A percentile compares a stretch with the other conserved stretches of the same genome.
Evolutionary conservation across 2,329 filamentous ascomycete genomes (phyloP).

Genomic region (Ascocoryne sarcoides): DNA sequence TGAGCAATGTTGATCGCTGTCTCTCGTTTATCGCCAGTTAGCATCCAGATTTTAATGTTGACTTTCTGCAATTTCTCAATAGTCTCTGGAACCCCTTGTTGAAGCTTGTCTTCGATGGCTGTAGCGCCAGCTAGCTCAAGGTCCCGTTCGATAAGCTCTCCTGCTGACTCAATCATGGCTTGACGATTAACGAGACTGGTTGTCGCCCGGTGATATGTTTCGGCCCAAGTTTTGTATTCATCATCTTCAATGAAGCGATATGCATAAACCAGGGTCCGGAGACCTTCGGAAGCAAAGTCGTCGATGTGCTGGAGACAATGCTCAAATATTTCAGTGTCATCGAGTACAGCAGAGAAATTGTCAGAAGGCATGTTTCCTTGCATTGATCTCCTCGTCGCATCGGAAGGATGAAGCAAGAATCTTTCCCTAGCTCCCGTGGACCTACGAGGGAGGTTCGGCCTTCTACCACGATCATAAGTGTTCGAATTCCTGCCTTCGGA

Average conservation of each 20-base stretch:
- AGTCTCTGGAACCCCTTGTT: constrained; percentile 80
- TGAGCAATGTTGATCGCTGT: constrained; percentile 89
- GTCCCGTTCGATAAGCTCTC: constrained; percentile 70
- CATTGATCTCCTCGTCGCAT: constrained; percentile 55
- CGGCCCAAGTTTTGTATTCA: constrained; percentile 70
- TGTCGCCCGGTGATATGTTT: constrained; percentile 66
- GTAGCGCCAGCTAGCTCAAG: constrained; percentile 83
- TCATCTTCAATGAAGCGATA: constrained; percentile 68
- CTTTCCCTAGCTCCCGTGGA: constrained; percentile 31
- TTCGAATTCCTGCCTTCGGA: constrained; percentile 28
- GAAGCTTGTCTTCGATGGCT: constrained; percentile 88
- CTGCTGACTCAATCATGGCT: constrained; percentile 67
- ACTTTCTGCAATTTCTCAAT: constrained; percentile 83
- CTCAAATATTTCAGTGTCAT: constrained; percentile 44
- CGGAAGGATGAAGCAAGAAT: constrained; percentile 44
- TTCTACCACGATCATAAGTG: no score
- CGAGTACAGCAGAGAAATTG: no score
- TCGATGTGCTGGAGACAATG: constrained; percentile 82
- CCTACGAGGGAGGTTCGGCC: no score
- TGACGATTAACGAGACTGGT: constrained; percentile 77
- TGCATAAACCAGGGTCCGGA: constrained; percentile 77
- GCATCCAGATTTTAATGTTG: constrained; percentile 89
- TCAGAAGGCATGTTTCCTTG: no score
- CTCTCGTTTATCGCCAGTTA: constrained; percentile 88
- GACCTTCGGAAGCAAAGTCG: constrained; percentile 77